Evolutionary conservation across 2,329 filamentous ascomycete genomes (phyloP), one percentile per base, ranked within the genome.

Genomic region (Fusarium clavum): DNA sequence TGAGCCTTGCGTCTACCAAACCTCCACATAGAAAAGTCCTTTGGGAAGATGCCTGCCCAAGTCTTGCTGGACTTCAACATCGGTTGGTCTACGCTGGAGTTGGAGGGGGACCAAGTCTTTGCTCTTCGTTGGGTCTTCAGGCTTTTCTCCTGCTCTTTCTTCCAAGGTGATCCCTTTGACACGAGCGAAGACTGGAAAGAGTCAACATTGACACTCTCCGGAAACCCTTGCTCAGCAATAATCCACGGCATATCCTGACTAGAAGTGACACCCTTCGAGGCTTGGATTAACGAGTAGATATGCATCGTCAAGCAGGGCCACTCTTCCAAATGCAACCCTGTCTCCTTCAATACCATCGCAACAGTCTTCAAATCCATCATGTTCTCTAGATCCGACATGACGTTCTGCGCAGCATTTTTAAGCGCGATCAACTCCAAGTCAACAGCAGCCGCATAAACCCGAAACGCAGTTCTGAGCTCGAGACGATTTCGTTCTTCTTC

Each of bases 401-500:
- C 67, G 0, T 8, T 38, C 1, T 20, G 24, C 6, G 52, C 38
- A 3, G 54, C 49, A 8, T 12, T 55, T 24, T 25, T 48, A 16
- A 20, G 69, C 0, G 32, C 34, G 48, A 12, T 8, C 3, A 70
- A 7, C 0, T 52, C 25, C 5, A 70, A 20, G 0, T 20, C 20
- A 1, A 48, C 13, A 9, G 67, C 62, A 3, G 44, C 54, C 13
- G 29, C 51, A 38, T 60, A 59, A 0, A 51, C 43, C 1, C 32
- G 11, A 18, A 64, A 69, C 1, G 67, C 55, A 1, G 53, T 70
- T 0, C 44, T 43, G 12, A 70, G 57, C 7, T 64, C 49, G 2
- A 47, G 49, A 7, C 43, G 20, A 2, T 38, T 29, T 20, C 11
- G 48, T 5, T 54, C 32, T 1, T 51, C 27, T 11, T 47, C 24